A percentile compares a stretch with the other conserved stretches of the same genome.
Evolutionary conservation across 2,329 filamentous ascomycete genomes (phyloP).

Genomic region (Basipetospora sp.): DNA sequence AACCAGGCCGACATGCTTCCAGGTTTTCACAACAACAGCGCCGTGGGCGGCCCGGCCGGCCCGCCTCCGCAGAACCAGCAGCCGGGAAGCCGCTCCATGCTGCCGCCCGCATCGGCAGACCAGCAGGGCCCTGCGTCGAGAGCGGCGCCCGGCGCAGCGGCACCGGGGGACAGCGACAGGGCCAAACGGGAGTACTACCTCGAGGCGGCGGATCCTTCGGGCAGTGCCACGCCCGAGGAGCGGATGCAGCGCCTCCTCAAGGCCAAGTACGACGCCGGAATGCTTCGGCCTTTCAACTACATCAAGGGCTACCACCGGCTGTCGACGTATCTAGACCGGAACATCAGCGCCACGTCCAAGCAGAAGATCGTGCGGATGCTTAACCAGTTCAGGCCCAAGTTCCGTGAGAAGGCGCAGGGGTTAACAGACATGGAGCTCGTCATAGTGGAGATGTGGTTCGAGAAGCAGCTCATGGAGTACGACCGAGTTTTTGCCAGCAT

Average conservation of each 20-base stretch:
- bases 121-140: background rate
- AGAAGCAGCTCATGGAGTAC: slow-evolving; percentile 90
- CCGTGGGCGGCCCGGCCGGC: slow-evolving; percentile 1
- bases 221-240: slow-evolving; percentile 68
- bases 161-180: slow-evolving; percentile 44
- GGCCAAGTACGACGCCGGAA: slow-evolving; percentile 89
- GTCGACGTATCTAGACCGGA: slow-evolving; percentile 78
- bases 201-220: slow-evolving; percentile 86
- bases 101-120: slow-evolving; percentile 15
- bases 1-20: slow-evolving; percentile 27
- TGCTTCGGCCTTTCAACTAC: slow-evolving; percentile 95
- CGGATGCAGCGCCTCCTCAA: slow-evolving; percentile 87
- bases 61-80: slow-evolving; percentile 19
- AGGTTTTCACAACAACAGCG: slow-evolving; percentile 30
- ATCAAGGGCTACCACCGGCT: slow-evolving; percentile 87
- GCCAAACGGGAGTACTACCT: slow-evolving; percentile 77
- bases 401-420: slow-evolving; percentile 82
- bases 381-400: slow-evolving; percentile 86
- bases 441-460: slow-evolving; percentile 98
- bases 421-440: slow-evolving; percentile 90
- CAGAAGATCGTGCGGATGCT: slow-evolving; percentile 85
- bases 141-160: slow-evolving; percentile 15
- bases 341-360: slow-evolving; percentile 68
- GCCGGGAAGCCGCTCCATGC: slow-evolving; percentile 15
- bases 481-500: slow-evolving; percentile 97